Conservation (phyloP, 1,284 basidiomycete species). For the Fomitopsis pinicola region DNA sequence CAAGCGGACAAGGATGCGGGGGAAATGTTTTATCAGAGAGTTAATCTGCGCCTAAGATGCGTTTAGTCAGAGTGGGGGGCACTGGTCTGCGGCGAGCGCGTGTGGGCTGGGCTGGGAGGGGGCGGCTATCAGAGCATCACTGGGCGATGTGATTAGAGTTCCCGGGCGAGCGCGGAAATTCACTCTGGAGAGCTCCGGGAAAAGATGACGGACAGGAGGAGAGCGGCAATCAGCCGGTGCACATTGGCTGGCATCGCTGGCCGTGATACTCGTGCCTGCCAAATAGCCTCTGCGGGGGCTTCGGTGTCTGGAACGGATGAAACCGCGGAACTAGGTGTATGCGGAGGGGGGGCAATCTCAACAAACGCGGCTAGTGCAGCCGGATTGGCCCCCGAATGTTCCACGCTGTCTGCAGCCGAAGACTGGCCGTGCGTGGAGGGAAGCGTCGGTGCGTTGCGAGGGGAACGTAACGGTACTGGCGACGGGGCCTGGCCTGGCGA, state of each 20-base stretch:
- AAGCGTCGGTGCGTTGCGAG: neutral
- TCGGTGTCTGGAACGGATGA: constrained; percentile 5
- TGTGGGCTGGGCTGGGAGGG: constrained; percentile 1
- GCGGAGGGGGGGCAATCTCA: neutral
- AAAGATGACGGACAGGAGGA: neutral
- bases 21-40: neutral
- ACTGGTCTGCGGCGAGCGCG: neutral
- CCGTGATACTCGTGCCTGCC: constrained; percentile 5
- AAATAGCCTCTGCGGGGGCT: constrained; percentile 1
- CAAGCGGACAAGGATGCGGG: neutral
- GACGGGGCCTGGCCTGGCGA: neutral
- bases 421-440: neutral
- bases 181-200: constrained; percentile 1
- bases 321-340: constrained; percentile 3
- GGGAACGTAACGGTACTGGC: neutral
- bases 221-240: constrained; percentile 6
- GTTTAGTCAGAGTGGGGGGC: neutral
- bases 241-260: constrained; percentile 4
- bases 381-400: neutral
- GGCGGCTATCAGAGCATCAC: constrained; percentile 7
- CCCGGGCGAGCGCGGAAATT: constrained; percentile 1
- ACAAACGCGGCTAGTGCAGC: constrained; percentile 2
- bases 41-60: neutral
- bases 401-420: neutral
- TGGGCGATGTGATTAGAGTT: constrained; percentile 6